Conservation (phyloP, 441 rosid species). For the Syzygium syzygioides region DNA sequence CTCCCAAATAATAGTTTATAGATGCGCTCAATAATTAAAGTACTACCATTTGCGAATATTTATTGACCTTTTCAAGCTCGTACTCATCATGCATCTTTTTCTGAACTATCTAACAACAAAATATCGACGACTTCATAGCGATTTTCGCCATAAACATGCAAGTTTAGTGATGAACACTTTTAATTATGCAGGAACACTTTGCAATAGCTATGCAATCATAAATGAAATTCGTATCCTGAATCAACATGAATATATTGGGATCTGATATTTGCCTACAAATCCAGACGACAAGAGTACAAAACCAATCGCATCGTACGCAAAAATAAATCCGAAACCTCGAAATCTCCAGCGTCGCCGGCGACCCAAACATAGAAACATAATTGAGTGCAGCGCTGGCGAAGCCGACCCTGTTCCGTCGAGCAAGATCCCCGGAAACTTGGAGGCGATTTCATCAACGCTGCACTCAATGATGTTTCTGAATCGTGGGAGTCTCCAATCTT, state of each 20-base stretch:
- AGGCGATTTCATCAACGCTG: conserved; percentile 48
- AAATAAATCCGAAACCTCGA: not conserved
- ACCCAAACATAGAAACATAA: conserved; percentile 26
- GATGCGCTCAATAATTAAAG: not conserved
- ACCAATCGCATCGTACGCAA: not conserved
- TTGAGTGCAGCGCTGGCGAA: conserved; percentile 43
- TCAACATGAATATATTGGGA: not conserved
- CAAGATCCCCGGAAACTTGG: not conserved
- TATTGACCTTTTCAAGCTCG: not conserved
- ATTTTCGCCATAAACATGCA: accelerated
- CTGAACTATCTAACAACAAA: not conserved
- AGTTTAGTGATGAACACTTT: not conserved
- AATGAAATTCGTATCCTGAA: not conserved
- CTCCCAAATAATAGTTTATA: not conserved
- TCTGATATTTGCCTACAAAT: not conserved
- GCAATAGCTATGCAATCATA: not conserved
- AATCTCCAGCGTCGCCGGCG: not conserved
- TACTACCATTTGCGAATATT: not conserved
- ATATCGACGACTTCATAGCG: not conserved
- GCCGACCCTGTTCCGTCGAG: not conserved
- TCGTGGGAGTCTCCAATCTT: conserved; percentile 4
- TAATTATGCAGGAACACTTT: not conserved
- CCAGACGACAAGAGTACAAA: not conserved
- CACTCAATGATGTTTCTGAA: conserved; percentile 59
- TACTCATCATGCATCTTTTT: not conserved